Percentiles rank a stretch among this genome's conserved stretches.
Evolutionary conservation across 768 basidiomycete genomes (phyloP).

Genomic region (Lactarius indigo): DNA sequence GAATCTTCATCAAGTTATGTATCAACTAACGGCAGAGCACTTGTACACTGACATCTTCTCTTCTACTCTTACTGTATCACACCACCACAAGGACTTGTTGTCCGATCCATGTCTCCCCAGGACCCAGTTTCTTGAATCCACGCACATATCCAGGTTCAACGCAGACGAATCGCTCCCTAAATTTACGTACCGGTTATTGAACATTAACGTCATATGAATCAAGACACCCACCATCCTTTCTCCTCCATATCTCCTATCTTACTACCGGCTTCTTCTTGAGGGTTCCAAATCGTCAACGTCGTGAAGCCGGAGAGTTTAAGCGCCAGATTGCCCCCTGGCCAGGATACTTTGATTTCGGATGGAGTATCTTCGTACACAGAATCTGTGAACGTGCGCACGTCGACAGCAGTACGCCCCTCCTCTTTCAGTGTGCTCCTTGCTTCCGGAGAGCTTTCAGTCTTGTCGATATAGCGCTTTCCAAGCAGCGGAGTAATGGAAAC

Average conservation of each 20-base stretch:
- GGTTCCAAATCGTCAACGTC: constrained; percentile 96
- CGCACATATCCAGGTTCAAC: constrained; percentile 87
- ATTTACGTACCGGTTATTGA: not conserved
- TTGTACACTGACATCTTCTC: not conserved
- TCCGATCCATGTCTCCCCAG: constrained; percentile 73
- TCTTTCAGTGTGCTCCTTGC: constrained; percentile 46
- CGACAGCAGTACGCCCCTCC: constrained; percentile 61
- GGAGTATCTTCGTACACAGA: constrained; percentile 70
- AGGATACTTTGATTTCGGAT: constrained; percentile 52
- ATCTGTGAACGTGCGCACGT: constrained; percentile 66
- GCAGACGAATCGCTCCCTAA: constrained; percentile 81
- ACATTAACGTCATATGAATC: not conserved
- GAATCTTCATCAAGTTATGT: not conserved
- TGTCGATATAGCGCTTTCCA: constrained; percentile 71
- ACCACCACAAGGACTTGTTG: constrained; percentile 61
- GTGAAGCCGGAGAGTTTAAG: constrained; percentile 56
- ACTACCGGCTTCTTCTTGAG: constrained; percentile 60
- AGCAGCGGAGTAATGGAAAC: constrained; percentile 64
- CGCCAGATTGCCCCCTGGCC: constrained; percentile 54
- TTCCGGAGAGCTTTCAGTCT: constrained; percentile 60
- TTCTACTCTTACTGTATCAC: constrained; percentile 2
- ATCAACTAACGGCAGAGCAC: too few relatives aligned
- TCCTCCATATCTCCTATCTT: constrained; percentile 89
- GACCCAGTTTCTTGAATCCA: constrained; percentile 60
- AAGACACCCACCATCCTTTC: constrained; percentile 66